These are phyloP conservation scores for Cocos nucifera DNA, from an alignment of 176 grass and related monocot species.

Conservation along the genomic window DNA sequence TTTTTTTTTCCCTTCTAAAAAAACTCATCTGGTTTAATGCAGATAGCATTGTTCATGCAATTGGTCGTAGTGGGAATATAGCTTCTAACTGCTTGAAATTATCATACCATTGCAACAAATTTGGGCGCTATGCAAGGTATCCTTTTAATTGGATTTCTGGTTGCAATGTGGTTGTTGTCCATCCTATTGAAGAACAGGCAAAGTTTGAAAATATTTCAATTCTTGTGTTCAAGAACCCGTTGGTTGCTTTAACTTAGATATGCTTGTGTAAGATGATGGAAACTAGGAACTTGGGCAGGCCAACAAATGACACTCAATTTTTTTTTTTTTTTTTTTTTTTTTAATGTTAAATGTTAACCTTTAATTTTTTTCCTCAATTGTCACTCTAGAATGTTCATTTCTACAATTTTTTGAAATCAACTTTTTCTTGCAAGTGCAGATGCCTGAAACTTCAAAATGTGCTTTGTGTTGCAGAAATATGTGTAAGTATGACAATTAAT, in stretches of 20 bases:
- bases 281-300: neutral
- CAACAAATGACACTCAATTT: neutral
- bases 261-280: constrained; percentile 13
- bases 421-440: constrained; percentile 5
- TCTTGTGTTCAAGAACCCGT: neutral
- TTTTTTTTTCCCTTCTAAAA: neutral
- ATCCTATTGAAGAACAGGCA: constrained; percentile 1
- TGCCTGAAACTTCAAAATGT: constrained; percentile 54
- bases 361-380: too few species aligned
- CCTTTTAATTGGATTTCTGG: neutral
- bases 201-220: neutral
- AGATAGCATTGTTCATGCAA: constrained; percentile 34
- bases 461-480: constrained; percentile 47
- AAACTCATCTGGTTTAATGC: constrained; percentile 3
- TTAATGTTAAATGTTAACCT: too few species aligned
- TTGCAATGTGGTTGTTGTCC: neutral
- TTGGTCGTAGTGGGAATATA: constrained; percentile 23
- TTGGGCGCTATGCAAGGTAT: constrained; percentile 39
- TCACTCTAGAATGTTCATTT: too few species aligned
- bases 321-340: neutral
- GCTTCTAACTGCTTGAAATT: constrained; percentile 25
- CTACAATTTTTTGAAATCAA: too few species aligned
- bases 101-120: constrained; percentile 43
- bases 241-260: neutral
- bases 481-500: constrained; percentile 33